phyloP scores from a whole-genome alignment of 495 filamentous ascomycete species.

The Cryomyces antarcticus region DNA sequence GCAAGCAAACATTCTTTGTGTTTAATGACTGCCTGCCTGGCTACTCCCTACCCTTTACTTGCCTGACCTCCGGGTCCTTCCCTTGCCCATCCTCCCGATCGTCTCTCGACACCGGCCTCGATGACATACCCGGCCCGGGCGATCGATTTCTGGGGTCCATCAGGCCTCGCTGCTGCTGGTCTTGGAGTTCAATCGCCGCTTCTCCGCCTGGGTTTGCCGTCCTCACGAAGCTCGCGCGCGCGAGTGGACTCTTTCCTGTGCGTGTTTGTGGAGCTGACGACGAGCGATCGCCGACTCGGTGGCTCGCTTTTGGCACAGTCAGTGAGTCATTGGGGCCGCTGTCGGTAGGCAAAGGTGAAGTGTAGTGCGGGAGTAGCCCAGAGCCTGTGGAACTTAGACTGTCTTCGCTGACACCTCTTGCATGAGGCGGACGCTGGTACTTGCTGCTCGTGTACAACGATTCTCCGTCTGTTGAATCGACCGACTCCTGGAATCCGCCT shows the following conservation, averaged over 20 bases:
- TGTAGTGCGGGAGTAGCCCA: not conserved
- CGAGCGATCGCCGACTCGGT: not conserved
- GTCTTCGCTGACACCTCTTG: not conserved
- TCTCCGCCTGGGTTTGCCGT: conserved; percentile 7
- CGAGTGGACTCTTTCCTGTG: conserved; percentile 13
- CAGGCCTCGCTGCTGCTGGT: conserved; percentile 4
- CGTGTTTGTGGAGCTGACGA: not conserved
- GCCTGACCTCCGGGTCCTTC: too few species aligned
- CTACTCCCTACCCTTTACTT: too few species aligned
- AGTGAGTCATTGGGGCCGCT: not conserved
- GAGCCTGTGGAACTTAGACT: not conserved
- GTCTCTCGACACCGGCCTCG: too few species aligned
- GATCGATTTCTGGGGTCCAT: not conserved
- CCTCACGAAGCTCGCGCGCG: conserved; percentile 15
- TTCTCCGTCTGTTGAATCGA: not conserved
- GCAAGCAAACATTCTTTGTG: too few species aligned
- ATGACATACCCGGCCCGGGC: not conserved
- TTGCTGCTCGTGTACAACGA: conserved; percentile 2
- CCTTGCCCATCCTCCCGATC: too few species aligned
- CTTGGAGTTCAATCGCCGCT: conserved; percentile 9
- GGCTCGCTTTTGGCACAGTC: not conserved
- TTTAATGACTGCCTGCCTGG: too few species aligned
- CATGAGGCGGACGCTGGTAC: not conserved
- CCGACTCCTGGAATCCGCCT: not conserved
- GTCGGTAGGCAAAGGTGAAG: not conserved